Base-by-base conservation (phyloP, 768 basidiomycete genomes). In the Xanthoconium stramineum region DNA sequence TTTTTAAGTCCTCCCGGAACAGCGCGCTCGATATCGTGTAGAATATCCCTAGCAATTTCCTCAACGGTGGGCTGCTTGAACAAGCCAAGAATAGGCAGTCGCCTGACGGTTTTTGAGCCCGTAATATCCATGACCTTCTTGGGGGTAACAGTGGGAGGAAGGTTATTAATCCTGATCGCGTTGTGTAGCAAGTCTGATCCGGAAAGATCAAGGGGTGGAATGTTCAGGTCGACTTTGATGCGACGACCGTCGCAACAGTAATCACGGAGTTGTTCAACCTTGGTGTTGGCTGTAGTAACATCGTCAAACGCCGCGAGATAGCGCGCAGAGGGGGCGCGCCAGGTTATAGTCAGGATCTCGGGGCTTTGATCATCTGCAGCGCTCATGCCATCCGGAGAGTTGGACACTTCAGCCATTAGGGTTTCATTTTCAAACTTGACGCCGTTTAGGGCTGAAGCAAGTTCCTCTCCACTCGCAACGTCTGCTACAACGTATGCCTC, bases 321-420 rank as follows among this genome's bases (percentile, higher is more conserved):
- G 2, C 75, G 67, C 6, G 63, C 62, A n/a, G 78, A 80, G 2
- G 83, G 83, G 1, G 70, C 67, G 7, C 67, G 73, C 82, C 84
- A 88, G 12, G 75, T 77, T 43, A 85, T 74, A 1, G 75, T 76
- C 48, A 86, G 62, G 37, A 75, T 70, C 13, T 81, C 72, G 5
- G 66, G 43, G 29, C 73, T 71, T 5, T 69, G 69, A 6, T 59
- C 59, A 4, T 69, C 59, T 11, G 67, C 70, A n/a, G 66, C 68
- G 12, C 63, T 76, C 82, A 83, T 82, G 8, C 75, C 72, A 38
- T 74, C 74, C 13, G 71, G 56, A 49, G 69, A 70, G 35, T 72
- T 70, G 48, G 71, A 69, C 32, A 79, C 69, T 59, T 79, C 77
- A 40, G 84, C 76, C 9, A 61, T 61, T 8, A 85, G 65, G 0